Conservation (phyloP, 495 filamentous ascomycete genomes). For the Hypoxylon lenormandii region DNA sequence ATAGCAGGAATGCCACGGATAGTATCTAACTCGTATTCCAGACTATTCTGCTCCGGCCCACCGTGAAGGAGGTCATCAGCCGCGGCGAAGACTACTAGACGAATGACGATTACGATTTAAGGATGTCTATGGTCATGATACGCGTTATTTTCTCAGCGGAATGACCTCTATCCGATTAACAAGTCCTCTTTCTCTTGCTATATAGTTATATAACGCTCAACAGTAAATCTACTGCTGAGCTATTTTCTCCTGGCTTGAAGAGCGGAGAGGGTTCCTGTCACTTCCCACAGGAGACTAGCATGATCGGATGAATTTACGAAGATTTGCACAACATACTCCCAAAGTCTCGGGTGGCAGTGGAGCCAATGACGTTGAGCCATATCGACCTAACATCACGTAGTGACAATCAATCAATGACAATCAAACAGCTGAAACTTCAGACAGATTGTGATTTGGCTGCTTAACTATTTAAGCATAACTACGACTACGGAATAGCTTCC, state of each 20-base stretch:
- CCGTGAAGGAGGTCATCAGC: slow-evolving; percentile 91
- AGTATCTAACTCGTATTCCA: slow-evolving; percentile 56
- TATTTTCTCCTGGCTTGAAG: no score
- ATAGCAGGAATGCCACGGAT: background rate
- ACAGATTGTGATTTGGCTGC: no score
- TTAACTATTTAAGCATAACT: no score
- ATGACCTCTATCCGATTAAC: background rate
- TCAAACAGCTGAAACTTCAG: background rate
- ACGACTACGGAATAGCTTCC: no score
- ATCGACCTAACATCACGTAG: no score
- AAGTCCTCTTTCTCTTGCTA: no score
- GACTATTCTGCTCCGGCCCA: slow-evolving; percentile 89
- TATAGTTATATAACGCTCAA: background rate
- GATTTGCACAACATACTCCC: background rate
- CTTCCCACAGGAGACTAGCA: no score
- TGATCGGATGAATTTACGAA: background rate
- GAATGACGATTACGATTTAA: background rate
- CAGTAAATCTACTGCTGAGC: background rate
- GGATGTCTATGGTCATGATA: background rate
- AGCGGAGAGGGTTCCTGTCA: no score
- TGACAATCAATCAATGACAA: background rate
- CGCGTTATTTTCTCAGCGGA: background rate
- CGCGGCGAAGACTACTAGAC: slow-evolving; percentile 86
- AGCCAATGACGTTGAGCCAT: slow-evolving; percentile 27
- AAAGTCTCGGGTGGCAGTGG: slow-evolving; percentile 10